Percentiles rank a stretch among this genome's conserved stretches.
Evolutionary conservation across 1,284 basidiomycete genomes (phyloP).

Genomic region (Naganishia albida): DNA sequence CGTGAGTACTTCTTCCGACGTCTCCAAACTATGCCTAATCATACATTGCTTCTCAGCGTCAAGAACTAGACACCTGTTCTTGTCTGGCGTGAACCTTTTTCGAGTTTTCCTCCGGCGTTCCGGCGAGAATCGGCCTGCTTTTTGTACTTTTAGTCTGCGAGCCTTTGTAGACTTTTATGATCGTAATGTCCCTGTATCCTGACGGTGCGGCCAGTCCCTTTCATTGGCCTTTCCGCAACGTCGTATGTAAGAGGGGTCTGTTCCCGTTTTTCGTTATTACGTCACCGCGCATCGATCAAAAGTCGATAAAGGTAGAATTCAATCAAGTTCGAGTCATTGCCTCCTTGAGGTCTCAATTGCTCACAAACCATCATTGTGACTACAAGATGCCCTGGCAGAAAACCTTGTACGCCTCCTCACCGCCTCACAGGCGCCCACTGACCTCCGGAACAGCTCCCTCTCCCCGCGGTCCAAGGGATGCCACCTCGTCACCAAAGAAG

Average conservation of each 20-base stretch:
- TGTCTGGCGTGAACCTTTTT: neutral
- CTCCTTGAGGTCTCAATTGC: neutral
- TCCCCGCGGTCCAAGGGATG: conserved; percentile 59
- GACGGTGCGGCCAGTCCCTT: too few species aligned
- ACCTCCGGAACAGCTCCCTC: conserved; percentile 42
- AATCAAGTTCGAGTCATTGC: neutral
- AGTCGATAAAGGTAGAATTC: neutral
- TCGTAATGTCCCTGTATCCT: conserved; percentile 16
- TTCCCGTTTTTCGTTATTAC: neutral
- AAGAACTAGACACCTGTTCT: conserved; percentile 20
- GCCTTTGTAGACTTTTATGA: conserved; percentile 23
- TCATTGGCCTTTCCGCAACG: too few species aligned
- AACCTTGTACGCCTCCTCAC: conserved; percentile 62
- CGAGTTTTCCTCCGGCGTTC: too few species aligned
- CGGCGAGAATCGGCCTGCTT: neutral
- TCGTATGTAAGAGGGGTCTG: too few species aligned
- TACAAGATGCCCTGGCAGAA: conserved; percentile 84
- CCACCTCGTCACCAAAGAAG: conserved; percentile 82
- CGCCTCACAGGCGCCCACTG: neutral
- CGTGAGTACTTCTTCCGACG: conserved; percentile 50
- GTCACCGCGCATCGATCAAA: neutral
- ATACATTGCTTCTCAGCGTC: neutral
- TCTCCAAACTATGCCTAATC: neutral
- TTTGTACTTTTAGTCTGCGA: neutral
- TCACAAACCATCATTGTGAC: neutral